phyloP scores from a whole-genome alignment of 352 stramenopile species.

The Phytophthora vignae region DNA sequence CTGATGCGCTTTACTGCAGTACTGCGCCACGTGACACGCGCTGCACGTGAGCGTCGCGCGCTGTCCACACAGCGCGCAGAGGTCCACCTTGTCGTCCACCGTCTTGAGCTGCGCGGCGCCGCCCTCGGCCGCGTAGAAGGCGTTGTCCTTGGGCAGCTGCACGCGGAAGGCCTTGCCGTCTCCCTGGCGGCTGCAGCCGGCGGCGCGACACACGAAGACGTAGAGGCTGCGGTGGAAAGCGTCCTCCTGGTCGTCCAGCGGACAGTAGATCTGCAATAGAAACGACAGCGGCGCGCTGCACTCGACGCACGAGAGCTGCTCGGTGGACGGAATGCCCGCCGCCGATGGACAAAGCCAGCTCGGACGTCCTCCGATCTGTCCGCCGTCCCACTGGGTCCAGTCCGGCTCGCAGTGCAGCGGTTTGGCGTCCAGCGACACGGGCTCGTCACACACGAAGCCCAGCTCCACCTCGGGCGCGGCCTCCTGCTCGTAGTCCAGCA shows the following conservation, averaged over 20 bases:
- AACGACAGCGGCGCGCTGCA: slow-evolving; percentile 74
- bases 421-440: slow-evolving; percentile 28
- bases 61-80: slow-evolving; percentile 74
- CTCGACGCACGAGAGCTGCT: slow-evolving; percentile 56
- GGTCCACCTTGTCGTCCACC: slow-evolving; percentile 14
- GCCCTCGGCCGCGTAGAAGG: slow-evolving; percentile 85
- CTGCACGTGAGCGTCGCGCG: slow-evolving; percentile 74
- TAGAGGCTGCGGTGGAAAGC: slow-evolving; percentile 95
- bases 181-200: slow-evolving; percentile 62
- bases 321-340: slow-evolving; percentile 42
- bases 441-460: slow-evolving; percentile 65
- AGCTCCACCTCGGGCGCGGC: slow-evolving; percentile 67
- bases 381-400: slow-evolving; percentile 94
- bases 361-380: slow-evolving; percentile 89
- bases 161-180: slow-evolving; percentile 81
- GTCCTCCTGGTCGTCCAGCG: slow-evolving; percentile 83
- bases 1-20: slow-evolving; percentile 82
- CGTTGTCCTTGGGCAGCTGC: slow-evolving; percentile 91
- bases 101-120: slow-evolving; percentile 37
- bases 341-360: slow-evolving; percentile 86
- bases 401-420: slow-evolving; percentile 58
- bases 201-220: slow-evolving; percentile 91
- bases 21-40: slow-evolving; percentile 75
- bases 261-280: slow-evolving; percentile 94
- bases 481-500: slow-evolving; percentile 42